Base-by-base conservation (phyloP, 306 rosid species). In the Dryas octopetala region DNA sequence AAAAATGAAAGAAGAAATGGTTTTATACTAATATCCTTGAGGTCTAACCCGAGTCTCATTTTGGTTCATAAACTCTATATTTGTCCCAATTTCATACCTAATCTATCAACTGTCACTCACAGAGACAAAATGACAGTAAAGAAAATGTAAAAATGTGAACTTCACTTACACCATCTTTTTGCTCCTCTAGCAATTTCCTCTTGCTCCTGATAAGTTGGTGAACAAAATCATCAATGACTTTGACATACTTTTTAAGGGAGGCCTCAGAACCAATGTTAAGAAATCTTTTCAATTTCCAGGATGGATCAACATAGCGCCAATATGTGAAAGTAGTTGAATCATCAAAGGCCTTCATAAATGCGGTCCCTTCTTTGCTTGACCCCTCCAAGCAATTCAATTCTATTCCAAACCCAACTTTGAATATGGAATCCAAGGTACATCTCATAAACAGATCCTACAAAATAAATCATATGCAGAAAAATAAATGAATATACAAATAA, bases 361-460 rank as follows among this genome's bases (percentile, higher is more conserved):
- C 88, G 50, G 0, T 73, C 55, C 89, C 91, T 38, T 84, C 84
- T 78, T 86, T 87, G 68, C 75, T 89, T 78, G 91, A 80, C 26
- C 87, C 89, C 68, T 87, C 96, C 64, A 88, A 68, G 86, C 92
- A 90, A 66, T 90, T 84, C 81, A 90, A 69, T n/a, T 92, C 94
- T n/a, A 88, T 84, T 68, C 98, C 98, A 75, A 92, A 92, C 63
- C 94, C 96, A 74, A 92, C 98, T 83, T 90, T 85, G 91, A 90
- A 87, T 76, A 90, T 92, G 19, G 98, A 88, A 50, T 92, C 94
- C 82, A 92, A 70, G 41, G 94, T 74, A 81, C 85, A 79, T 75
- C 90, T 80, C 94, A 90, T 92, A 46, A 87, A 77, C 17, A 87
- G 32, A 59, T 90, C 92, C 97, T 92, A 53, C 26, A 54, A 4